Evolutionary conservation across 2,329 filamentous ascomycete species (phyloP), one percentile per base, ranked within the genome.

Genomic region (Penicillium frequentans): DNA sequence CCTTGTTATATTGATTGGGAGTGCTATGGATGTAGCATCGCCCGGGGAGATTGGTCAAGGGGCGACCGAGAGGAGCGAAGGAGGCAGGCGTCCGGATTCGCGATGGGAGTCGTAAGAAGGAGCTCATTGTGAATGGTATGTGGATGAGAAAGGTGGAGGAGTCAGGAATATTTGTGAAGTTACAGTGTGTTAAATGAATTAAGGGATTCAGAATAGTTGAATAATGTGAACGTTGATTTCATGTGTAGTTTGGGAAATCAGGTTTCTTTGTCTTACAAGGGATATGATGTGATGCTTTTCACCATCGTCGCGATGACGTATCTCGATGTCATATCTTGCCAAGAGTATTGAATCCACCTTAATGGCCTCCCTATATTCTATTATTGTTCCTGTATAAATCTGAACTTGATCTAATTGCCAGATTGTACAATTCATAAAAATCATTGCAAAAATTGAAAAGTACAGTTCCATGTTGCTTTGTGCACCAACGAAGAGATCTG

Each of bases 301-400:
- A 13, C 35, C n/a, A 31, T 3, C 45, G 16, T 48, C 13, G 48
- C 24, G 31, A 60, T 60, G 58, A 60, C 58, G 58, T 58, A 54
- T n/a, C 4, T 7, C 35, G 26, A 55, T 56, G 58, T 55, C 58
- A 60, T 55, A 44, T 23, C 48, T 47, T 52, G 49, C 58, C 55
- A 56, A 57, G 52, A 52, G 3, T 27, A 24, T 31, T 8, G 16
- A 29, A 14, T 26, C 2, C 47, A 6, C 5, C 31, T 13, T 29
- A 3, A 2, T 5, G 3, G 2, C 31, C n/a, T 5, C 8, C 2
- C 19, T 19, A n/a, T 8, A 24, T 39, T 33, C 21, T 45, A 31
- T 39, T 24, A 46, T 10, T 26, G 13, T 19, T 19, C 29, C 39
- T 33, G 19, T 16, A 16, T 7, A 35, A 3, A 21, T 23, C 10